Percentiles rank a stretch among this genome's conserved stretches.
Evolutionary conservation across 345 rosid genomes (phyloP).

Genomic region (Rhodamnia argentea): DNA sequence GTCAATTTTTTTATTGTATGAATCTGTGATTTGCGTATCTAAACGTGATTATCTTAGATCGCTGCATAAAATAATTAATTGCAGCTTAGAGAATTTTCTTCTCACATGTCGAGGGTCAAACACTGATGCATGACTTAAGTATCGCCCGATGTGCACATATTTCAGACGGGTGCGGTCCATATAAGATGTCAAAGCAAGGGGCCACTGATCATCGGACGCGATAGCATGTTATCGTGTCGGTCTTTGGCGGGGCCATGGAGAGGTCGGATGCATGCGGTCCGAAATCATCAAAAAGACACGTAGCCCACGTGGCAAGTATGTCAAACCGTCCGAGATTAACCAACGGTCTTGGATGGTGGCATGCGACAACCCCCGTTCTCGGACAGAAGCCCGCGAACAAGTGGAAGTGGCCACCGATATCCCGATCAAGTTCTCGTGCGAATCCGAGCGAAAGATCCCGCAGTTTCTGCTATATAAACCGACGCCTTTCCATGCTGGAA

Average conservation of each 20-base stretch:
- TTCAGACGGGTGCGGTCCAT: background rate
- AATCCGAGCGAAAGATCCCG: too few relatives aligned
- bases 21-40: too few relatives aligned
- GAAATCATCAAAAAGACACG: background rate
- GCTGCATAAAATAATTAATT: too few relatives aligned
- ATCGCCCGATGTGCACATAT: background rate
- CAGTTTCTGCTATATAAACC: background rate
- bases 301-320: background rate
- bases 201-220: background rate
- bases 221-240: background rate
- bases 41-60: too few relatives aligned
- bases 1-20: too few relatives aligned
- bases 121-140: background rate
- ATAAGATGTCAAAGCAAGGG: background rate
- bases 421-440: background rate
- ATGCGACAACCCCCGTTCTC: background rate
- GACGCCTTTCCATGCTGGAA: background rate
- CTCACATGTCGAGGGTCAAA: background rate
- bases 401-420: background rate
- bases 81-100: too few relatives aligned
- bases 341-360: background rate
- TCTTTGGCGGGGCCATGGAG: background rate
- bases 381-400: background rate
- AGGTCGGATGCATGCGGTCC: background rate
- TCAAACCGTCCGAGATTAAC: background rate